Percentiles rank a stretch among this genome's conserved stretches.
These are phyloP conservation scores for Xanthoceras sorbifolium DNA, from an alignment of 345 rosid species.

Conservation along the genomic window DNA sequence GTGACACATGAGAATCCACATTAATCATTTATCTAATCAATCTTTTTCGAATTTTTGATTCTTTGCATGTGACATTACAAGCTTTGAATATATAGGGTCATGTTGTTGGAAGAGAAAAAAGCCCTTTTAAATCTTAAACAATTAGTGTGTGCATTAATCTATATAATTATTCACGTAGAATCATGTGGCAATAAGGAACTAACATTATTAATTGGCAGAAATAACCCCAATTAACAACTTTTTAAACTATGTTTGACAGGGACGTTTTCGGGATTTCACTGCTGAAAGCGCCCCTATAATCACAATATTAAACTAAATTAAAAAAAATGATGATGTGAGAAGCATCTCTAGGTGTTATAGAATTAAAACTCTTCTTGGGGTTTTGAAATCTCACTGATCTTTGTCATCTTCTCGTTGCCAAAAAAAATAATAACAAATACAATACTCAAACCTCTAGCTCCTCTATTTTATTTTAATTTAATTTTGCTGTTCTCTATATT, in stretches of 20 bases:
- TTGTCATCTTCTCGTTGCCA: constrained; percentile 60
- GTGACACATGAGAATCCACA: constrained; percentile 38
- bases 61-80: constrained; percentile 45
- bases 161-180: constrained; percentile 21
- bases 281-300: not conserved
- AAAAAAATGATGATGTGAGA: constrained; percentile 23
- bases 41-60: constrained; percentile 28
- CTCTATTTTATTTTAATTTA: not conserved
- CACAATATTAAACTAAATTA: constrained; percentile 1
- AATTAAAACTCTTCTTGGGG: constrained; percentile 30
- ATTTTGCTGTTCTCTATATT: not conserved
- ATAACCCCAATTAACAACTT: not conserved
- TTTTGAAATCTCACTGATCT: constrained; percentile 35
- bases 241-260: not conserved
- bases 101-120: constrained; percentile 11
- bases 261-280: not conserved
- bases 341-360: constrained; percentile 53
- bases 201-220: constrained; percentile 14
- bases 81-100: constrained; percentile 29
- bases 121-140: not conserved
- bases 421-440: constrained; percentile 29
- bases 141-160: constrained; percentile 5
- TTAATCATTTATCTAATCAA: constrained; percentile 52
- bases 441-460: constrained; percentile 23
- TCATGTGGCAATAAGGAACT: constrained; percentile 19